Evolutionary conservation across 495 filamentous ascomycete genomes (phyloP), one percentile per base, ranked within the genome.

Genomic region (Aspergillus bertholletiae): DNA sequence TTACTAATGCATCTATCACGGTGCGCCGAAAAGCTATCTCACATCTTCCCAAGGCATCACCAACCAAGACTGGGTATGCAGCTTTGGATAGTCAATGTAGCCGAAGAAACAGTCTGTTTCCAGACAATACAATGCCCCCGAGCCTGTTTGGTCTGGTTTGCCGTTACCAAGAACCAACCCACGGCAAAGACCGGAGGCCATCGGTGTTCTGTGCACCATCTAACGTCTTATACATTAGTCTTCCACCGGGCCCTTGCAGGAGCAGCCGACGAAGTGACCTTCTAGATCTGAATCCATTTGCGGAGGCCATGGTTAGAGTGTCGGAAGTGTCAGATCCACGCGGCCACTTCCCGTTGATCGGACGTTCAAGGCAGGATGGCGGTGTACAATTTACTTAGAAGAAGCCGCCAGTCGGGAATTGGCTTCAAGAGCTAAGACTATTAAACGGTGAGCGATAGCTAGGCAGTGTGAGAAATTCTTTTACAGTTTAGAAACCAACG

Each of bases 231-330:
- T 67, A 66, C 64, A 66, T 59, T 58, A 65, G 55, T 60, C 47
- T 66, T 59, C 63, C 64, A 60, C 53, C 72, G 72, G 72, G 65
- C 64, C 67, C 70, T 74, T 74, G 70, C 72, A 74, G 70, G 26
- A 43, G 27, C n/a, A 27, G 40, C 53, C 49, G 57, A 62, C 56
- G 60, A 54, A 54, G 27, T 55, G 24, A 53, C 49, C 49, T 53
- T 58, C 50, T 46, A 49, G 57, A 58, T 65, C 53, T 57, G 51
- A 51, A 50, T 51, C 46, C 56, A 64, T 54, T 34, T 50, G 58
- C 53, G 52, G 54, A 49, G 54, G 56, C 58, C 41, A 34, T 51
- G 41, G 37, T 46, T 32, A 48, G 49, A 40, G 53, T 50, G 65
- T 51, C 55, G 55, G 46, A 39, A 64, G 47, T 54, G 56, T 52